Evolutionary conservation across 75 land plant genomes (phyloP).

Genomic region (Cunninghamia lanceolata): DNA sequence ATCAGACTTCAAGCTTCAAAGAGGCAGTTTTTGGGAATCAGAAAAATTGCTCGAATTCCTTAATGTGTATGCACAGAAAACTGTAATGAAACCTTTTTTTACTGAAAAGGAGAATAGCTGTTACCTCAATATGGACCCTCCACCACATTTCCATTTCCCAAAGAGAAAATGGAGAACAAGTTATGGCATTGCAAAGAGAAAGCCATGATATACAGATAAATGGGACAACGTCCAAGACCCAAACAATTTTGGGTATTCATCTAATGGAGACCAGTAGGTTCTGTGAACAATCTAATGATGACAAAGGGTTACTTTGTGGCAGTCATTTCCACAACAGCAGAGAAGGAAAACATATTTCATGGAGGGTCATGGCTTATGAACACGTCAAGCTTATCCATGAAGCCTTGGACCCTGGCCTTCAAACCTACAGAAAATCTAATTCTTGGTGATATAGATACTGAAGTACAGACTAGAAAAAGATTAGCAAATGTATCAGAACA

Average conservation of each 20-base stretch:
- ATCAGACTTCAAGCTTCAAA: background rate
- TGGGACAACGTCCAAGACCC: background rate
- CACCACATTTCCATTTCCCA: background rate
- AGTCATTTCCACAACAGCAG: no score
- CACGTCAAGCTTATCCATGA: no score
- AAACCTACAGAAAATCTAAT: no score
- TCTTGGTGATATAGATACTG: no score
- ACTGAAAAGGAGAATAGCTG: background rate
- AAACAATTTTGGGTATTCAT: background rate
- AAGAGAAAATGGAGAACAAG: background rate
- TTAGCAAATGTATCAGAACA: no score
- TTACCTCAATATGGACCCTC: background rate
- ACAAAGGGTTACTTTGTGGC: no score
- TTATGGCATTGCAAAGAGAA: background rate
- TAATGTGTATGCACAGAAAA: background rate
- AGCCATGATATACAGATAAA: background rate
- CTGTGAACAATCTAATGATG: no score
- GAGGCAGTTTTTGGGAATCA: background rate
- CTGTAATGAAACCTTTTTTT: background rate
- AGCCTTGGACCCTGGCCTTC: no score
- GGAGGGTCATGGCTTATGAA: no score
- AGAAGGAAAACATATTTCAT: no score
- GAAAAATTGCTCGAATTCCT: background rate
- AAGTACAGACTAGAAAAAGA: no score
- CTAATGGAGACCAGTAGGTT: no score